Conservation (phyloP, 495 filamentous ascomycete species). For the Tuber calosporum region DNA sequence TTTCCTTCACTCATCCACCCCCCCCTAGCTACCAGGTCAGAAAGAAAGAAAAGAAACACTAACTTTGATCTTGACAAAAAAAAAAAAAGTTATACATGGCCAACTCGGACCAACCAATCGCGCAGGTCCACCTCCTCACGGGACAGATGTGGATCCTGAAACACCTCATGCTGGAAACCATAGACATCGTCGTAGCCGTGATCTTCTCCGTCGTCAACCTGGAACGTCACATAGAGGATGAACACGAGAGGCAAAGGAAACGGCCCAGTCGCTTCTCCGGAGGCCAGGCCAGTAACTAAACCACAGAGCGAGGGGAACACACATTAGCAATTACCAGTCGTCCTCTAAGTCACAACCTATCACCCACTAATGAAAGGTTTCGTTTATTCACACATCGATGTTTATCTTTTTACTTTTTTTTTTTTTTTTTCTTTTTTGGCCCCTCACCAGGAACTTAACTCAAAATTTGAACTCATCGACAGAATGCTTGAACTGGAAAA, state of each 20-base stretch:
- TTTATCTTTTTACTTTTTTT: too few species aligned
- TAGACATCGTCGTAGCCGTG: conserved; percentile 27
- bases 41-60: too few species aligned
- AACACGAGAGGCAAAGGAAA: conserved; percentile 5
- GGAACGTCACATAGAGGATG: conserved; percentile 20
- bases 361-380: not conserved
- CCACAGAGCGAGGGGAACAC: too few species aligned
- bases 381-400: not conserved
- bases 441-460: not conserved
- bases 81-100: conserved; percentile 21
- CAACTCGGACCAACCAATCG: conserved; percentile 15
- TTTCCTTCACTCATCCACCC: not conserved
- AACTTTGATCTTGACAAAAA: too few species aligned
- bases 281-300: not conserved
- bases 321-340: too few species aligned
- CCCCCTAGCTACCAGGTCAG: not conserved
- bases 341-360: not conserved
- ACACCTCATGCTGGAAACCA: conserved; percentile 13
- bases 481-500: too few species aligned
- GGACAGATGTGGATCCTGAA: conserved; percentile 35
- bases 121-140: conserved; percentile 18
- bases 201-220: conserved; percentile 33
- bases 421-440: not conserved
- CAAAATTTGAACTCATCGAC: not conserved
- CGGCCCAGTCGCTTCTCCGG: not conserved